Base-by-base conservation (phyloP, 805 yeast species). In the Yarrowia sp. region DNA sequence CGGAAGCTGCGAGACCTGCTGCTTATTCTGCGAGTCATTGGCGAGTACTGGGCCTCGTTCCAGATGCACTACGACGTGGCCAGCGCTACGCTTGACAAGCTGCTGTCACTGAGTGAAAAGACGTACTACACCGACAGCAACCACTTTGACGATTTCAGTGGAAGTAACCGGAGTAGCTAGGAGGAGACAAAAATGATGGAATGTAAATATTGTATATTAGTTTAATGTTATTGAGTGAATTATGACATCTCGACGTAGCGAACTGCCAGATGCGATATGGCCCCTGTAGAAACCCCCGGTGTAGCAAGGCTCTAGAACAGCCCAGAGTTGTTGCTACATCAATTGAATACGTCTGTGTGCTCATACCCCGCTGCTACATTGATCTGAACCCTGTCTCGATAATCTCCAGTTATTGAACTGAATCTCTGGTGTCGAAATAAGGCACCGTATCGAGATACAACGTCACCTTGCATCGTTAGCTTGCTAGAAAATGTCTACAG, bases 11-110 rank as follows among this genome's bases (percentile, higher is more conserved):
- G 66, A 2, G 66, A 61, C 38, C 15, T 61, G 53, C 46, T 61
- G 42, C 66, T 61, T n/a, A 61, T 61, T 39, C 38, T 61, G 46
- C 39, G 66, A 15, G 66, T 61, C 14, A 61, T 46, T 46, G 66
- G 66, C n/a, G 66, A 61, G 46, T 61, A 61, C 55, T 61, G 66
- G 66, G 55, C 66, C 24, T 61, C 66, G 20, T 61, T 61, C 55
- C 66, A 61, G 66, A 47, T 61, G 53, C 66, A 61, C 43, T 61
- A 61, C 33, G 55, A 61, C 38, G 66, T 61, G 6, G 66, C 66
- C 38, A 46, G 55, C 24, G 66, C 66, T 24, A 61, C 66, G 2
- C 10, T 61, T 38, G 66, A 61, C 55, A 61, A 61, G 46, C 38
- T 61, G 19, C 17, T 61, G 38, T 61, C 66, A 2, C 38, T 61